Evolutionary conservation across 371 early-diverging fungal genomes (phyloP).

Genomic region (Circinella umbellata): DNA sequence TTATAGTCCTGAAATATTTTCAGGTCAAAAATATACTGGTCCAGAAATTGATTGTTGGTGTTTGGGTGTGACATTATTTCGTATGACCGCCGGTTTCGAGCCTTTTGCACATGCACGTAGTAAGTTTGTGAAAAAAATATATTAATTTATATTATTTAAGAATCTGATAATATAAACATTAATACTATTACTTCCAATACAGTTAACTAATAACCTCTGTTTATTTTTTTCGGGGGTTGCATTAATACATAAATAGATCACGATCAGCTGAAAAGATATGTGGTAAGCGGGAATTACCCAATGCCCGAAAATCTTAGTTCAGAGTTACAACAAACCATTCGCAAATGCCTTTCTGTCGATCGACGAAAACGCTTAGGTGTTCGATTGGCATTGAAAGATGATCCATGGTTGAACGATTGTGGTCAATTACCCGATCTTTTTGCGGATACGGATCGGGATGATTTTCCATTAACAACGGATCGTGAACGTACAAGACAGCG

Average conservation of each 20-base stretch:
- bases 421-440: slow-evolving; percentile 29
- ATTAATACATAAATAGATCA: slow-evolving; percentile 42
- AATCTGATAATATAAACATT: too few relatives aligned
- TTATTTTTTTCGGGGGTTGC: too few relatives aligned
- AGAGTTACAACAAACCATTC: slow-evolving; percentile 51
- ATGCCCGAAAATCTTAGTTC: slow-evolving; percentile 55
- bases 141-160: too few relatives aligned
- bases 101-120: slow-evolving; percentile 75
- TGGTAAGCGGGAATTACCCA: slow-evolving; percentile 60
- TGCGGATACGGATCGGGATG: background rate
- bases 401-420: slow-evolving; percentile 56
- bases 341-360: slow-evolving; percentile 56
- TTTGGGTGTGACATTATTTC: slow-evolving; percentile 87
- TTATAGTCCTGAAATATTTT: slow-evolving; percentile 71
- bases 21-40: slow-evolving; percentile 60
- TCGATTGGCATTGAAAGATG: slow-evolving; percentile 47
- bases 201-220: too few relatives aligned
- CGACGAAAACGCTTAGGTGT: slow-evolving; percentile 51
- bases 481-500: slow-evolving; percentile 28
- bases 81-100: slow-evolving; percentile 87
- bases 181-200: too few relatives aligned
- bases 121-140: slow-evolving; percentile 15
- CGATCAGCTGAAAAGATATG: slow-evolving; percentile 70
- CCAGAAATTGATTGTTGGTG: slow-evolving; percentile 76
- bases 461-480: slow-evolving; percentile 11